A percentile compares a stretch with the other conserved stretches of the same genome.
phyloP scores from a whole-genome alignment of 768 basidiomycete species.

The Nevesoporus exiguus region DNA sequence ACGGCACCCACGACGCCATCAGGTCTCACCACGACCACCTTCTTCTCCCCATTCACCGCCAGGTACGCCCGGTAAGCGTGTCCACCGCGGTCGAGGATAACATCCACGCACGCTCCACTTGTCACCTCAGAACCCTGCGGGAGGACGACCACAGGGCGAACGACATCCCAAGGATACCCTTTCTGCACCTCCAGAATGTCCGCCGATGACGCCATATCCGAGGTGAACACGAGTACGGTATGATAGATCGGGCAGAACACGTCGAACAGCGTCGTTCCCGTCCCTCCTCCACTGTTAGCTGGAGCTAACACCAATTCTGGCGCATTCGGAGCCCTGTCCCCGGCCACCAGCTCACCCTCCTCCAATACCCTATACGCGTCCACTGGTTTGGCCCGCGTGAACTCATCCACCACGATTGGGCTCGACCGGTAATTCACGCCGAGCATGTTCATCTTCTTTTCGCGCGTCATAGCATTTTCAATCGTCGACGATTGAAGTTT shows the following conservation, averaged over 20 bases:
- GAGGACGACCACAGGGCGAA: conserved; percentile 15
- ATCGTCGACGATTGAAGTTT: neutral
- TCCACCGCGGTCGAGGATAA: conserved; percentile 36
- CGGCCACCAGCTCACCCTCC: conserved; percentile 34
- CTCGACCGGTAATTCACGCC: conserved; percentile 38
- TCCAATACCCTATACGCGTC: neutral
- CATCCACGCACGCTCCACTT: conserved; percentile 22
- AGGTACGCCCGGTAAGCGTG: conserved; percentile 41
- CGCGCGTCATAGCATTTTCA: neutral
- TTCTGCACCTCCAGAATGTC: conserved; percentile 10
- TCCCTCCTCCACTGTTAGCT: neutral
- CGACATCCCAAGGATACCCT: conserved; percentile 1
- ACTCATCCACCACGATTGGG: too few species aligned
- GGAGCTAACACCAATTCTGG: conserved; percentile 32
- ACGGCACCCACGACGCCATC: conserved; percentile 42
- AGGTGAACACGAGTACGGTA: conserved; percentile 31
- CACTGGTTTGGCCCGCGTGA: too few species aligned
- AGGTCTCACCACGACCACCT: conserved; percentile 39
- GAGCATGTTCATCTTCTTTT: conserved; percentile 20
- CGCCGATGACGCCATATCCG: neutral
- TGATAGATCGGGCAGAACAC: conserved; percentile 23
- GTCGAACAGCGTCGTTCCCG: conserved; percentile 20
- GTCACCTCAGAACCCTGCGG: conserved; percentile 1
- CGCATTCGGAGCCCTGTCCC: conserved; percentile 46
- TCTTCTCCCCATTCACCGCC: conserved; percentile 26